Conservation (phyloP, 805 yeast genomes). For the Grigorovia transvaalensis region DNA sequence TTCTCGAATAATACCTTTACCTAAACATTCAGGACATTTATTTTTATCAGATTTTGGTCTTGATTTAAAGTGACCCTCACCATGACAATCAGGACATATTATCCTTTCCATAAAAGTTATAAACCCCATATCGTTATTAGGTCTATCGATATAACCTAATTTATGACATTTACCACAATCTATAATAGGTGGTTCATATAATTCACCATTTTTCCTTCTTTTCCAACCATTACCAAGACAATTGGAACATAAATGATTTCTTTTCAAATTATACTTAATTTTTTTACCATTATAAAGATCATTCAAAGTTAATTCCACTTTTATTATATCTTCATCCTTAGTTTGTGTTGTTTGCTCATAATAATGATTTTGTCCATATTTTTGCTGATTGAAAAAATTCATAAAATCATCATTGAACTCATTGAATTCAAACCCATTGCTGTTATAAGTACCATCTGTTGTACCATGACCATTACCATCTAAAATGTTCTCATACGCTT, state of each 20-base stretch:
- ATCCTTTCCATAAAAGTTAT: constrained; percentile 35
- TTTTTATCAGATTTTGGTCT: constrained; percentile 39
- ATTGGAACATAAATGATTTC: constrained; percentile 58
- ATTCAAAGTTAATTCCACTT: constrained; percentile 54
- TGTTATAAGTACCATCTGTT: background rate
- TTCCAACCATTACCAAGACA: constrained; percentile 76
- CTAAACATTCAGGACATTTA: constrained; percentile 67
- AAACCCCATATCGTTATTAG: background rate
- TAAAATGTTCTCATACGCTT: constrained; percentile 74
- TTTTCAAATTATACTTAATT: constrained; percentile 58
- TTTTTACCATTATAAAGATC: constrained; percentile 76
- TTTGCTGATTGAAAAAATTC: constrained; percentile 42
- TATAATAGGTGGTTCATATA: constrained; percentile 35
- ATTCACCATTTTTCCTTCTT: constrained; percentile 16
- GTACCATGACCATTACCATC: constrained; percentile 52
- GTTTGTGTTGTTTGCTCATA: background rate
- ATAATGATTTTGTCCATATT: background rate
- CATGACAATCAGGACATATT: constrained; percentile 60
- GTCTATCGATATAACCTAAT: constrained; percentile 44
- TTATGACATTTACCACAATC: constrained; percentile 66
- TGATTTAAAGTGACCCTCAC: constrained; percentile 43
- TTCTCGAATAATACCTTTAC: constrained; percentile 51
- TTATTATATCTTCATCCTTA: constrained; percentile 24
- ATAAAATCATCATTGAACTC: constrained; percentile 67
- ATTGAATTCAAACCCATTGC: background rate